phyloP scores from a whole-genome alignment of 1,139 yeast genomes.

The Pichia sp. region DNA sequence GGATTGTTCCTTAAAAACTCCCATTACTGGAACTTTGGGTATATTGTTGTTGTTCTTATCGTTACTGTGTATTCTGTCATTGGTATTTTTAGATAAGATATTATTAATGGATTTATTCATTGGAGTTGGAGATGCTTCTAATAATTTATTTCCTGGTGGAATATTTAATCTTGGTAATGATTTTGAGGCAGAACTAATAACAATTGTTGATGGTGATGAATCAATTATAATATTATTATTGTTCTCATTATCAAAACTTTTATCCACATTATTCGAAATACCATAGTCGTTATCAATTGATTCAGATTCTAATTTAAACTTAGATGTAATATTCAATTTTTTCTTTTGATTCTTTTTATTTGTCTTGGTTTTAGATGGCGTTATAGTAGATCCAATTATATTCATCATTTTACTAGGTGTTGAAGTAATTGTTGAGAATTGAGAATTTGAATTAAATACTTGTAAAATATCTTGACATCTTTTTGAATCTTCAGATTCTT shows the following conservation, averaged over 20 bases:
- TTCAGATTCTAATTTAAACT: too few relatives aligned
- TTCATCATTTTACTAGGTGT: conserved; percentile 3
- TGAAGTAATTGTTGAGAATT: not conserved
- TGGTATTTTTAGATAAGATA: not conserved
- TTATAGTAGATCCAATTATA: not conserved
- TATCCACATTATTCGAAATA: not conserved
- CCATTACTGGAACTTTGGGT: conserved; percentile 12
- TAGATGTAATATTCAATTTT: too few relatives aligned
- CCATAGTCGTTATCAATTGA: not conserved
- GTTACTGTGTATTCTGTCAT: not conserved
- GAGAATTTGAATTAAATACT: not conserved
- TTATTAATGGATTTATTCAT: conserved; percentile 7
- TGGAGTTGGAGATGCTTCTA: conserved; percentile 18
- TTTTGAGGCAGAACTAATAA: conserved; percentile 14
- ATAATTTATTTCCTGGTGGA: conserved; percentile 1
- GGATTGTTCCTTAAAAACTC: conserved; percentile 11
- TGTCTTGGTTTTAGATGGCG: not conserved
- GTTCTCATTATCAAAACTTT: not conserved
- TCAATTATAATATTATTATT: conserved; percentile 5
- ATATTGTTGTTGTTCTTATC: not conserved
- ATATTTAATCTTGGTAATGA: conserved; percentile 1
- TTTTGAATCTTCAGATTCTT: not conserved
- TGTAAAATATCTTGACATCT: conserved; percentile 4
- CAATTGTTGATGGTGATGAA: conserved; percentile 19
- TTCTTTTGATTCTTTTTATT: too few relatives aligned